Percentiles rank a stretch among this genome's conserved stretches.
These are phyloP conservation scores for Rhodamnia rubescens DNA, from an alignment of 345 rosid species.

Conservation along the genomic window DNA sequence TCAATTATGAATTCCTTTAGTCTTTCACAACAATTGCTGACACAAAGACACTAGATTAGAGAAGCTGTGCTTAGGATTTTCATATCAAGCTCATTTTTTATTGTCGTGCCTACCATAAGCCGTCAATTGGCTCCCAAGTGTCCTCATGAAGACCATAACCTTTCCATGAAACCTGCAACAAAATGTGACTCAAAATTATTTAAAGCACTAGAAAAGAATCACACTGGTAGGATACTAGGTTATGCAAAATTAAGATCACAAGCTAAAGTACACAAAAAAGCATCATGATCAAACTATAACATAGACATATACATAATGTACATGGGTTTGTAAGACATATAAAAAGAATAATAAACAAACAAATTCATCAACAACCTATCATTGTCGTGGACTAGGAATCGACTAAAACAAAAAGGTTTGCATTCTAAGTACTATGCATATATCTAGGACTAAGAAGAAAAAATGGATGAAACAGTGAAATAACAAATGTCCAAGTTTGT, in stretches of 20 bases:
- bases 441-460: neutral
- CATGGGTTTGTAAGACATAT: neutral
- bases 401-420: neutral
- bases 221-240: neutral
- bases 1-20: constrained; percentile 35
- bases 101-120: constrained; percentile 31
- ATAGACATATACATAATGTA: neutral
- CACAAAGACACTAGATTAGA: neutral
- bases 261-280: neutral
- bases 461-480: neutral
- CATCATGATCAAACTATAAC: neutral
- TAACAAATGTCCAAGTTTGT: neutral
- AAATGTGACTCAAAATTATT: neutral
- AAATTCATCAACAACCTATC: neutral
- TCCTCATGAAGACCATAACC: constrained; percentile 39
- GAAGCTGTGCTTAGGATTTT: neutral
- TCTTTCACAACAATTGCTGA: constrained; percentile 30
- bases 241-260: neutral
- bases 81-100: neutral
- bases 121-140: constrained; percentile 56
- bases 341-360: neutral
- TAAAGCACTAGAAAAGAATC: neutral
- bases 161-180: constrained; percentile 50
- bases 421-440: neutral
- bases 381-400: neutral